phyloP scores from a whole-genome alignment of 176 grass and related monocot species.

The Aechmea fasciata region DNA sequence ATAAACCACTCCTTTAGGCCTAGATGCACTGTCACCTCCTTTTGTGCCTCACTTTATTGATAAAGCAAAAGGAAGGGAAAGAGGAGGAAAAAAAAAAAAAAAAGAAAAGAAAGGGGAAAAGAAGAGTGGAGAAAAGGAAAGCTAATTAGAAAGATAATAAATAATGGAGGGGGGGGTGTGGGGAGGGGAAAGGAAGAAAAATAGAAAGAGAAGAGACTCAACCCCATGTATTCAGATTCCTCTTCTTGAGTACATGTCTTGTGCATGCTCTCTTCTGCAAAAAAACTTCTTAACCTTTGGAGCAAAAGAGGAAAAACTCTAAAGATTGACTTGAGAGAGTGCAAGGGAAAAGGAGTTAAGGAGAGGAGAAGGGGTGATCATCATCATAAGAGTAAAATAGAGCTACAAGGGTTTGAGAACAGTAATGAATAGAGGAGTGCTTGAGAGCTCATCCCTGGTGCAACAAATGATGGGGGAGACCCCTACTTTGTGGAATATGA shows the following conservation, averaged over 20 bases:
- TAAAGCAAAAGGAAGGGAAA: slow-evolving; percentile 41
- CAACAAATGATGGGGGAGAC: slow-evolving; percentile 48
- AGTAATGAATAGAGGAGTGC: slow-evolving; percentile 51
- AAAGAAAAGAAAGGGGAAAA: slow-evolving; percentile 4
- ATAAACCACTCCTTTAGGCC: slow-evolving; percentile 32
- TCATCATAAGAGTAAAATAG: slow-evolving; percentile 23
- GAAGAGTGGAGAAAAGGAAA: slow-evolving; percentile 8
- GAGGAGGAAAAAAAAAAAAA: neutral
- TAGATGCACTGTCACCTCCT: slow-evolving; percentile 32
- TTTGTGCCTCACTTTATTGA: slow-evolving; percentile 39
- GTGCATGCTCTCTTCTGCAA: slow-evolving; percentile 15
- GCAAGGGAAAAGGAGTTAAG: slow-evolving; percentile 12
- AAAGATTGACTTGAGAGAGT: slow-evolving; percentile 35
- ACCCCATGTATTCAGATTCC: slow-evolving; percentile 31
- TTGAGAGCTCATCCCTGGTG: slow-evolving; percentile 60
- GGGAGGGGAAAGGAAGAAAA: slow-evolving; percentile 18
- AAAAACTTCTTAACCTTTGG: neutral
- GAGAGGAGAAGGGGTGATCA: slow-evolving; percentile 12
- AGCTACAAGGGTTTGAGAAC: slow-evolving; percentile 3
- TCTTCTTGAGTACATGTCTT: slow-evolving; percentile 27
- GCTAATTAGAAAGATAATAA: slow-evolving; percentile 23
- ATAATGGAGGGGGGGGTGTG: slow-evolving; percentile 27
- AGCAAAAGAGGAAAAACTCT: slow-evolving; percentile 18
- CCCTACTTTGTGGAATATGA: slow-evolving; percentile 61
- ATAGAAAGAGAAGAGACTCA: slow-evolving; percentile 46